Base-by-base conservation (phyloP, 116 monocot genomes). In the Phalaenopsis hybrid region DNA sequence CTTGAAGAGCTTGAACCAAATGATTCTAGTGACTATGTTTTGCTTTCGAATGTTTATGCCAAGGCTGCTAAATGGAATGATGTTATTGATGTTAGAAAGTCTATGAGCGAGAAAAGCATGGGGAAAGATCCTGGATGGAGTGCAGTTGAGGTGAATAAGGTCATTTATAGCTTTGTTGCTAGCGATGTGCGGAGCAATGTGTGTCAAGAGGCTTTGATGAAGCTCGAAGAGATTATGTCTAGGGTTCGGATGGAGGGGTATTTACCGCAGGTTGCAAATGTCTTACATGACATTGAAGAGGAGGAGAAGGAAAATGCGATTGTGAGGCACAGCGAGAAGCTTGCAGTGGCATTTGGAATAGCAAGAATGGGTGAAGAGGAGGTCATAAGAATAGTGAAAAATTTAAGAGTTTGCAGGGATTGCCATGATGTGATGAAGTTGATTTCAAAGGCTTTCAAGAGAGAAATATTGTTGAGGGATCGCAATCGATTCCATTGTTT, bases 21-120 rank as follows among this genome's bases (percentile, higher is more conserved):
- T 44, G 87, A 91, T 76, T 76, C 85, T 4, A 83, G 90, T 4
- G 90, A 92, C 57, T 78, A 82, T 81, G 83, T 90, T 45, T 44
- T 90, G 2, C 81, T 92, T 50, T 91, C 90, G 0, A 94, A 94
- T 76, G 78, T 85, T 31, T 94, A 87, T 33, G 90, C 89, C 51
- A 74, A 82, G 67, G 85, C 81, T 33, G 85, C 88, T 25, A 86
- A 84, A 34, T 92, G 92, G 92, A 82, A 80, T 44, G 90, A 90
- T 76, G 86, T 83, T 5, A 83, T 68, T 17, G 79, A 78, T 2
- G 82, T 90, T n/a, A 85, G 92, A 16, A 61, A 18, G 25, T 85
- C 80, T 20, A 90, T 92, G 92, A 86, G 70, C 34, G 78, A 79
- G 17, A 75, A 41, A 44, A 79, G 81, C 45, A 78, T 92, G 4